Base-by-base conservation (phyloP, 208 protist genomes). In the Trypanosoma platydactyli region DNA sequence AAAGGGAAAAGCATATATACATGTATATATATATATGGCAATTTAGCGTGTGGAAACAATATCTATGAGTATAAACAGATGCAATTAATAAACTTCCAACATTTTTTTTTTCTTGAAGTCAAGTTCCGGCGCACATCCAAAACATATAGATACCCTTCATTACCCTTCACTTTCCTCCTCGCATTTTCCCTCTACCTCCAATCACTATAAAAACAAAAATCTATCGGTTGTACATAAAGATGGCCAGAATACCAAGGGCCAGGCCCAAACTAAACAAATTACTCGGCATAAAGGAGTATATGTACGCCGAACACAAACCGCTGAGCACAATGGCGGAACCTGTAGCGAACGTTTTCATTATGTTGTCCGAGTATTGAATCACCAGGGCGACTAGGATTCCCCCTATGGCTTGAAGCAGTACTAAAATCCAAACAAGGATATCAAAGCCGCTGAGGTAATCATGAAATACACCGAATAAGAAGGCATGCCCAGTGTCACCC, bases 311-410 rank as follows among this genome's bases (percentile, higher is more conserved):
- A 20, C 65, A 72, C 1, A 75, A 64, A 9, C 77, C 75, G 27
- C 67, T 78, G 29, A 88, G 42, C 13, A 87, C 61, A 48, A 89
- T 89, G 0, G 80, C 44, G 7, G 76, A 58, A 0, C 70, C 79
- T 1, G 80, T 83, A 13, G 82, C 81, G 68, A 94, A 91, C 0
- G 77, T 64, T 61, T 91, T 91, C 25, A 91, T 64, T 15, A 94
- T 89, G 76, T 87, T 91, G 77, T 89, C 79, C 16, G 82, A 75
- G 74, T 94, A 84, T 46, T 80, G 73, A 42, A 94, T 57, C 0
- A 90, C 81, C 30, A 91, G 16, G 2, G 82, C 85, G 15, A 94
- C 78, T 9, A 94, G 33, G 13, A 94, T 58, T 6, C 84, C 84
- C 12, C 83, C 83, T 11, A 73, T 13, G 1, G 80, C 76, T 50